Evolutionary conservation across 768 basidiomycete species (phyloP), one percentile per base, ranked within the genome.

Genomic region (Tulasnella calospora): DNA sequence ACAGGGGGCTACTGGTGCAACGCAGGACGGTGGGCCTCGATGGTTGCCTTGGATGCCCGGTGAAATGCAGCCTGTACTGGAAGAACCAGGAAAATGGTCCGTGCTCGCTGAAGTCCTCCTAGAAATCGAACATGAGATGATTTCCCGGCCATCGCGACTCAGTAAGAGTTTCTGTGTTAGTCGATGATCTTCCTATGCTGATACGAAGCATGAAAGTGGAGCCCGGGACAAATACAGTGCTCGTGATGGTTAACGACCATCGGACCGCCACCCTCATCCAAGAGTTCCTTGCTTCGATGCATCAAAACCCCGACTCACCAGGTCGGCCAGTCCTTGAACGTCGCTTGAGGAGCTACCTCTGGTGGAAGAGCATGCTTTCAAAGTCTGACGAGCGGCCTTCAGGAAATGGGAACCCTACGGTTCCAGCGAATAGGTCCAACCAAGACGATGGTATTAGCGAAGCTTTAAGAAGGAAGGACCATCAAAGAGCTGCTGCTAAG

Each of bases 61-160:
- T 13, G 91, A 90, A 0, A 90, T 96, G 83, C 90, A 94, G 69
- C 94, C 95, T 0, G 89, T 96, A 0, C 86, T 98, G 33, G 98
- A 99, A 84, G 98, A 99, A 82, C 88, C 94, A 67, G 96, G 96
- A 0, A 99, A 99, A 83, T 99, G 98, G 97, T 88, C 88, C 77
- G 83, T 96, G 10, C 85, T 99, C 17, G 88, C 91, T 0, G 93
- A 95, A n/a, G 88, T 96, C 0, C 83, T 99, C 67, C 88, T 94
- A 73, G 98, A 99, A 85, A 92, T 95, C 2, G 98, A 99, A 83
- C 90, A 90, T 79, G 94, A 96, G 80, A 91, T 93, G 40, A 86
- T 81, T 27, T 55, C 76, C 27, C 79, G 80, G 30, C 82, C 82
- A 4, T 72, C 80, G 19, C 79, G 79, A 15, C 57, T 67, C 19